Base-by-base conservation (phyloP, 2,329 filamentous ascomycete species). In the Microcera coccophila region DNA sequence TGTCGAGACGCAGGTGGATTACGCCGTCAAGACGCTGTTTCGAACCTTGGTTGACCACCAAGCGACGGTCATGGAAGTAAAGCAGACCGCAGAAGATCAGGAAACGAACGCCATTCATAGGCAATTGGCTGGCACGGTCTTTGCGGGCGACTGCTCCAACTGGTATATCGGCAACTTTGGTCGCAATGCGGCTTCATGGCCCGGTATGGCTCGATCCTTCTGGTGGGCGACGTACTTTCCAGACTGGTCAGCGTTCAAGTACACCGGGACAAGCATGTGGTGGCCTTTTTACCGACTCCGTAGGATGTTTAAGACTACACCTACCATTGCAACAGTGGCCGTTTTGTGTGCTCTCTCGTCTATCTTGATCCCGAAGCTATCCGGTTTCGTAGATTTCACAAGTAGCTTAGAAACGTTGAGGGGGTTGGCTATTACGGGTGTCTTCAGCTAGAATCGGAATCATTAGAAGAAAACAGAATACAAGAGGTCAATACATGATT, bases 131-230 rank as follows among this genome's bases (percentile, higher is more conserved):
- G 49, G 31, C 28, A 53, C 43, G 5, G 50, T 53, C 1, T 51
- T 53, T 20, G 41, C 48, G 11, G 48, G 41, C 14, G 46, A 49
- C 38, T 53, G 50, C 39, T 49, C 48, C 20, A 53, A 51, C 41
- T 50, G 49, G 49, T 52, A 52, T 34, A 52, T 52, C 36, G 49
- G 49, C 5, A 21, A 49, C 29, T 49, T 38, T 22, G 49, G 49
- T n/a, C 49, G 49, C 24, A 52, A 52, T 24, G 47, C 63, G 1
- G 66, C 66, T 1, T 63, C 61, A 4, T 68, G 63, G 63, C 66
- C 64, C 1, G 58, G 59, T 3, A 48, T 58, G 28, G 63, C 62
- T 9, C 48, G 45, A 7, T 50, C 48, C 3, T 66, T 57, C 44
- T 66, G 62, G 62, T 44, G 51, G 18, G 52, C 54, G 14, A 70